A percentile compares a stretch with the other conserved stretches of the same genome.
Conservation (phyloP, 441 rosid species). For the Euphorbia corollata region DNA sequence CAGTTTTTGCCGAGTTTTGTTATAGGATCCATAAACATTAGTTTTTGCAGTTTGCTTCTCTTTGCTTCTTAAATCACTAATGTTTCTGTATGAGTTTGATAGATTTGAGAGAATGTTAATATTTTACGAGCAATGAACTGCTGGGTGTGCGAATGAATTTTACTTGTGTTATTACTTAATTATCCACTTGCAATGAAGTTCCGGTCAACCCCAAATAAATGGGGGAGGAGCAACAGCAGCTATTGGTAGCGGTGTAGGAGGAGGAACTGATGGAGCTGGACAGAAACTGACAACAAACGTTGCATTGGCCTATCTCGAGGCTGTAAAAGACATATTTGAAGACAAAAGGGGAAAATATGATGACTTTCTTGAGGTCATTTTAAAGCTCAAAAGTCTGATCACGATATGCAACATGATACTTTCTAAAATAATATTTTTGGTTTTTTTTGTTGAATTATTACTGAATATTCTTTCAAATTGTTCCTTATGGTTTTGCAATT, state of each 20-base stretch:
- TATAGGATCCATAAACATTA: constrained; percentile 13
- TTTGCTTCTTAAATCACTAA: not conserved
- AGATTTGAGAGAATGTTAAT: constrained; percentile 7
- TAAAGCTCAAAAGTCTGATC: constrained; percentile 79
- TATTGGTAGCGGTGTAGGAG: constrained; percentile 30
- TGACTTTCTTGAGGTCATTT: constrained; percentile 91
- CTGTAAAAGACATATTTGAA: constrained; percentile 85
- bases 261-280: too few relatives aligned
- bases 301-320: constrained; percentile 90
- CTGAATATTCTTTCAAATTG: not conserved
- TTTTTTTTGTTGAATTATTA: not conserved
- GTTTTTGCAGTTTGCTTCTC: not conserved
- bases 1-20: constrained; percentile 7
- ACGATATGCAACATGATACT: constrained; percentile 4
- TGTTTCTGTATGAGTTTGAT: not conserved
- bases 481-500: constrained; percentile 20
- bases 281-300: constrained; percentile 89
- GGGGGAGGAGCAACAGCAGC: constrained; percentile 26
- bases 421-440: not conserved
- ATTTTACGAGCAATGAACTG: constrained; percentile 5
- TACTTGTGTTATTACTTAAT: constrained; percentile 1
- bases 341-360: constrained; percentile 84
- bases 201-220: constrained; percentile 47
- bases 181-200: constrained; percentile 42
- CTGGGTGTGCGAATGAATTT: constrained; percentile 15